phyloP scores from a whole-genome alignment of 495 filamentous ascomycete species.

The Talaromyces wortmannii region DNA sequence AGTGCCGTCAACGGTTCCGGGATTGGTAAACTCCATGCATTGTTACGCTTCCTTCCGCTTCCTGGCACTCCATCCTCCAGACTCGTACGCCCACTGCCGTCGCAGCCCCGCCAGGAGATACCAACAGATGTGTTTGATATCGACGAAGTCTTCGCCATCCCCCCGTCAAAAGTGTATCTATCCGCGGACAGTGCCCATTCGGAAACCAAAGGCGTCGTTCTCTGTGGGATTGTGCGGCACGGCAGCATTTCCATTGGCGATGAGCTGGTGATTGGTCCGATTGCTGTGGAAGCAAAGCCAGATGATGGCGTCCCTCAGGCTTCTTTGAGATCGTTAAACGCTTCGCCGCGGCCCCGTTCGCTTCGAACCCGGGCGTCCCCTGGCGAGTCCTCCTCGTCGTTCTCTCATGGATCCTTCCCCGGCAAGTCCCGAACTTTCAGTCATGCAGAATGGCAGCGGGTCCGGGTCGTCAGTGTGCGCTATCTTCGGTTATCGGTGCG shows the following conservation, averaged over 20 bases:
- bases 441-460: constrained; percentile 59
- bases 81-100: constrained; percentile 24
- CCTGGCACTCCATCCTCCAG: constrained; percentile 45
- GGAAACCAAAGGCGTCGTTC: constrained; percentile 52
- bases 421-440: constrained; percentile 17
- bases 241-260: constrained; percentile 76
- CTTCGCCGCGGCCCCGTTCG: constrained; percentile 12
- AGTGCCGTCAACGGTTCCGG: constrained; percentile 83
- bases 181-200: constrained; percentile 26
- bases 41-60: constrained; percentile 71
- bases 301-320: constrained; percentile 14
- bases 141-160: constrained; percentile 71
- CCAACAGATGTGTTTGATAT: constrained; percentile 69
- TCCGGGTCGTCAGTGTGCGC: constrained; percentile 77
- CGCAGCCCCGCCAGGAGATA: constrained; percentile 14
- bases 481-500: constrained; percentile 82
- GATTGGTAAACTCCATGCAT: constrained; percentile 71
- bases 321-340: constrained; percentile 8
- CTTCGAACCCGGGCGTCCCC: constrained; percentile 25
- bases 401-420: constrained; percentile 16
- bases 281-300: constrained; percentile 33
- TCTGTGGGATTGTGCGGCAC: constrained; percentile 77
- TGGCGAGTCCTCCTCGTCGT: constrained; percentile 26
- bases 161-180: constrained; percentile 42
- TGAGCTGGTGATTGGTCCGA: constrained; percentile 72